phyloP scores from a whole-genome alignment of 306 rosid genomes.

The Acacia acuminata region DNA sequence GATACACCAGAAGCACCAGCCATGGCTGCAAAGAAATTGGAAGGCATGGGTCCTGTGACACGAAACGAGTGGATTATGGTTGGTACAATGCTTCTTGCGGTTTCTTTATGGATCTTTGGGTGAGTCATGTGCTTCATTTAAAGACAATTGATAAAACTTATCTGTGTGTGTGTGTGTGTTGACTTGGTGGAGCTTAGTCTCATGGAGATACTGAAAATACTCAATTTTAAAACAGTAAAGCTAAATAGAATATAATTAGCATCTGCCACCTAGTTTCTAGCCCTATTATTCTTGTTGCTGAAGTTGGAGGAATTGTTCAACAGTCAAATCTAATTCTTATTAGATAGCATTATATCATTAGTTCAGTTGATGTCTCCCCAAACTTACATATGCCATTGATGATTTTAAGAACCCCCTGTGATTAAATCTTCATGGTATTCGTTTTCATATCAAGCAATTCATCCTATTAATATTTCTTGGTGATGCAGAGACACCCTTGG shows the following conservation, averaged over 20 bases:
- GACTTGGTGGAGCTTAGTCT: constrained; percentile 8
- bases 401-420: not conserved
- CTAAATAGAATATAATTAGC: not conserved
- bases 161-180: constrained; percentile 12
- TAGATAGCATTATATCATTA: not conserved
- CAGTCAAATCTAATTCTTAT: constrained; percentile 8
- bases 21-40: constrained; percentile 75
- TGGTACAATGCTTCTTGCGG: constrained; percentile 89
- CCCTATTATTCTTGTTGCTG: constrained; percentile 2
- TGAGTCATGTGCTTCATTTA: constrained; percentile 36
- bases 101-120: constrained; percentile 96
- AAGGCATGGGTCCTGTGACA: constrained; percentile 82
- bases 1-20: constrained; percentile 98
- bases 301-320: not conserved
- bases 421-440: constrained; percentile 4
- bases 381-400: constrained; percentile 15
- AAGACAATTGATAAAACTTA: not conserved
- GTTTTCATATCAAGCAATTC: constrained; percentile 16
- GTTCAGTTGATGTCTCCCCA: constrained; percentile 1
- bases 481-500: constrained; percentile 72
- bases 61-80: constrained; percentile 85
- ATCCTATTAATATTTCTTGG: constrained; percentile 4
- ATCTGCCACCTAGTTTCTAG: constrained; percentile 21
- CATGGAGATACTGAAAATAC: constrained; percentile 22
- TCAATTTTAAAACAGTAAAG: not conserved